A percentile compares a stretch with the other conserved stretches of the same genome.
Evolutionary conservation across 768 basidiomycete species (phyloP).

Genomic region (Suillus paluster): DNA sequence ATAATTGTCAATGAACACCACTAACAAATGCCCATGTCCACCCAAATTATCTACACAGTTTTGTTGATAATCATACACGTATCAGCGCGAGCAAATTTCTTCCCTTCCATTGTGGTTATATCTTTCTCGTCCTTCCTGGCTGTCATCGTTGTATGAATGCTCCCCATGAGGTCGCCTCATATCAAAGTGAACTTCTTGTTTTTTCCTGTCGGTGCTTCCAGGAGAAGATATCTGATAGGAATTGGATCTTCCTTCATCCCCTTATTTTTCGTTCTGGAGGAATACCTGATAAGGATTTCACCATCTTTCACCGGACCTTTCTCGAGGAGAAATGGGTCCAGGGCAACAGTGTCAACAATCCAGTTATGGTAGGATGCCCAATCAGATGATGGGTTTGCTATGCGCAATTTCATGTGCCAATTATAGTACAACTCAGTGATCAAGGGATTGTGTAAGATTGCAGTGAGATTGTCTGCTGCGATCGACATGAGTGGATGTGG

Average conservation of each 20-base stretch:
- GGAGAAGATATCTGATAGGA: background rate
- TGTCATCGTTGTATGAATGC: background rate
- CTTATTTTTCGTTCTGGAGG: background rate
- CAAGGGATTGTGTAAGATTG: background rate
- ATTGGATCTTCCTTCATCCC: background rate
- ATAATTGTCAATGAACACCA: too few species aligned
- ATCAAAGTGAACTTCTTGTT: background rate
- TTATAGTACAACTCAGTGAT: background rate
- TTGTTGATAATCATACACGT: background rate
- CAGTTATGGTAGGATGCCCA: background rate
- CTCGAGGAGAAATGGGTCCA: background rate
- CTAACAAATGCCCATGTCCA: too few species aligned
- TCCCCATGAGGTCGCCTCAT: background rate
- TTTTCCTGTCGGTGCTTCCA: background rate
- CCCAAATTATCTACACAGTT: too few species aligned
- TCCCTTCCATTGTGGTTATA: background rate
- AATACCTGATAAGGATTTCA: background rate
- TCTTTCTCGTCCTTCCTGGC: background rate
- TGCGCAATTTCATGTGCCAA: background rate
- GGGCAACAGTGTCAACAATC: background rate
- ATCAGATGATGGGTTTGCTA: background rate
- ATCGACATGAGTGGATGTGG: background rate
- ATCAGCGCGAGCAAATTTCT: background rate
- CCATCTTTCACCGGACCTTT: background rate
- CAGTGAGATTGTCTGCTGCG: background rate